These are phyloP conservation scores for Kwoniella dejecticola DNA, from an alignment of 768 basidiomycete genomes.

Conservation along the genomic window DNA sequence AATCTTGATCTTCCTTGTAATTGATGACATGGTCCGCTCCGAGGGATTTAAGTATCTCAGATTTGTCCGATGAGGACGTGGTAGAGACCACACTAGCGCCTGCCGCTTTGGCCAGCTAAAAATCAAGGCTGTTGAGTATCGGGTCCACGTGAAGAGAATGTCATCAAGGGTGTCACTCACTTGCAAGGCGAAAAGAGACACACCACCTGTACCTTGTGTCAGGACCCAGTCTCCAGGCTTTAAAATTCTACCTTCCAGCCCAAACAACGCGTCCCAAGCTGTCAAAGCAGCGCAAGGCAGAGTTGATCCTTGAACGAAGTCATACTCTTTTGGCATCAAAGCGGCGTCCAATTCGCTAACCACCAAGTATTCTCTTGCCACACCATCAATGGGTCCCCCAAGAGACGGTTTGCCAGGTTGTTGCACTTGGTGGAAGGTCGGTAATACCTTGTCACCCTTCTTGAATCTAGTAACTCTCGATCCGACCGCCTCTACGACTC, in stretches of 20 bases:
- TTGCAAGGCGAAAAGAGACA: constrained; percentile 32
- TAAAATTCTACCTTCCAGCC: constrained; percentile 20
- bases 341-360: constrained; percentile 14
- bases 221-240: constrained; percentile 30
- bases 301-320: constrained; percentile 24
- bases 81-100: constrained; percentile 30
- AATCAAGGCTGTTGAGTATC: neutral
- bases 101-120: constrained; percentile 30
- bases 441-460: constrained; percentile 29
- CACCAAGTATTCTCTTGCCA: constrained; percentile 8
- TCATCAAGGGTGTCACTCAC: constrained; percentile 10
- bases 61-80: constrained; percentile 26
- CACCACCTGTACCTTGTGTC: constrained; percentile 36
- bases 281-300: constrained; percentile 36
- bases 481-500: constrained; percentile 20
- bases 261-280: constrained; percentile 32
- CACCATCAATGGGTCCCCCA: constrained; percentile 20
- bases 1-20: constrained; percentile 25
- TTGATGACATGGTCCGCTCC: constrained; percentile 36
- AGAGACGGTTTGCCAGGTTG: constrained; percentile 17
- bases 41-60: constrained; percentile 18
- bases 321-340: constrained; percentile 17
- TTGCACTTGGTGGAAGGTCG: constrained; percentile 17
- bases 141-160: no score
- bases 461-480: constrained; percentile 21